These are phyloP conservation scores for Leucocoprinus leucothites DNA, from an alignment of 768 basidiomycete genomes.

Conservation along the genomic window DNA sequence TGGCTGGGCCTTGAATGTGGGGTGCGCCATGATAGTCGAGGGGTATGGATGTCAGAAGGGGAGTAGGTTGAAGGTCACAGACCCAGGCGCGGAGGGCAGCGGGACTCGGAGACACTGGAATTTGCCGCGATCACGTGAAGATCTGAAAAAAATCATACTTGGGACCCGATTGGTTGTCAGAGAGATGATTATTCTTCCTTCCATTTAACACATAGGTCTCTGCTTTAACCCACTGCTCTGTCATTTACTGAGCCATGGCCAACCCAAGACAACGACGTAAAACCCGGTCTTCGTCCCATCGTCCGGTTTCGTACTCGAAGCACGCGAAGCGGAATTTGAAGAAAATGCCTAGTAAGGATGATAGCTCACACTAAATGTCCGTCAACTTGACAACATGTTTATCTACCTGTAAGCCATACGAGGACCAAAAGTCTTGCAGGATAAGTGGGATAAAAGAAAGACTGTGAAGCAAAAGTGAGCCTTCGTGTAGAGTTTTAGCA, in stretches of 20 bases:
- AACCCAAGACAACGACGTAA: conserved; percentile 94
- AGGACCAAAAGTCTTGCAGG: conserved; percentile 77
- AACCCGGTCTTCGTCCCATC: conserved; percentile 72
- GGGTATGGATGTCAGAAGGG: background rate
- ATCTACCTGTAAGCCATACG: conserved; percentile 54
- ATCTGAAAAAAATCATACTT: conserved; percentile 1
- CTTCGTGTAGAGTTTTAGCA: background rate
- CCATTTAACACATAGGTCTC: background rate
- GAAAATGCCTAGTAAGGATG: conserved; percentile 68
- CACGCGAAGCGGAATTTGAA: conserved; percentile 73
- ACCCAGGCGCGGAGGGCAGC: conserved; percentile 24
- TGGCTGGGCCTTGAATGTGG: conserved; percentile 36
- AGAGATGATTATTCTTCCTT: background rate
- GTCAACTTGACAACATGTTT: background rate
- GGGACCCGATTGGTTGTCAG: background rate
- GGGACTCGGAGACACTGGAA: conserved; percentile 25
- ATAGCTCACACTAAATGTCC: background rate
- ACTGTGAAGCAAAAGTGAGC: conserved; percentile 88
- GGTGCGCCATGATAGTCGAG: conserved; percentile 36
- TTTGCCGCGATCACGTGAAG: conserved; percentile 23
- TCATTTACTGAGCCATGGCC: conserved; percentile 55
- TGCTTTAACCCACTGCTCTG: background rate
- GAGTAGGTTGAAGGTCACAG: conserved; percentile 13
- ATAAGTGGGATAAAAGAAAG: conserved; percentile 84
- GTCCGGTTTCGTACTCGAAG: conserved; percentile 67